phyloP scores from a whole-genome alignment of 345 rosid species.

The Tarenaya hassleriana region DNA sequence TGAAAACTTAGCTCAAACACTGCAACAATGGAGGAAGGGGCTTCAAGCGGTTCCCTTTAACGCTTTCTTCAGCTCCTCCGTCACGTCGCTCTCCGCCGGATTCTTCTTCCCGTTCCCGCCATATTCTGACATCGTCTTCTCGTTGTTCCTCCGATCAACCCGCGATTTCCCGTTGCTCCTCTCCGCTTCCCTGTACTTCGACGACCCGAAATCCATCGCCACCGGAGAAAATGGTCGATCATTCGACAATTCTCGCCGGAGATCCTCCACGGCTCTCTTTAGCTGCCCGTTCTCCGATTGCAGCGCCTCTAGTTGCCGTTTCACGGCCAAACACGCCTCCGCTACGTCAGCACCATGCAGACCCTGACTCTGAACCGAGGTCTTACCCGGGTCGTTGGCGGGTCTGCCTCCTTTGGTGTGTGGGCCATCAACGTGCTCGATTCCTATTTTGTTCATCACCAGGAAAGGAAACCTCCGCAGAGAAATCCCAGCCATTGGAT shows the following conservation, averaged over 20 bases:
- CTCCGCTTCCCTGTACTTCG: constrained; percentile 40
- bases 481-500: constrained; percentile 42
- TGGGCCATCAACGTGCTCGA: constrained; percentile 58
- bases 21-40: constrained; percentile 5
- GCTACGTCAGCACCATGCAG: constrained; percentile 31
- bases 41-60: constrained; percentile 37
- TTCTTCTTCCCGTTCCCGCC: constrained; percentile 29
- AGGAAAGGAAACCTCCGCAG: constrained; percentile 59
- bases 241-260: constrained; percentile 43
- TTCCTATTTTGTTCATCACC: constrained; percentile 81
- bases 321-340: constrained; percentile 46
- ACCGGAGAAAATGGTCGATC: constrained; percentile 22
- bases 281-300: constrained; percentile 56
- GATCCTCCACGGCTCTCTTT: constrained; percentile 68
- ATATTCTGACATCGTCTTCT: constrained; percentile 29
- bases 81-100: constrained; percentile 41
- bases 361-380: constrained; percentile 17
- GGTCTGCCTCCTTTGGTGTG: constrained; percentile 24
- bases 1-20: background rate
- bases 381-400: constrained; percentile 15
- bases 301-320: constrained; percentile 57
- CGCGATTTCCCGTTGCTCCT: constrained; percentile 33
- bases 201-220: constrained; percentile 32
- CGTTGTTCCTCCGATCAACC: constrained; percentile 40
- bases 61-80: constrained; percentile 68